A percentile compares a stretch with the other conserved stretches of the same genome.
phyloP scores from a whole-genome alignment of 2,329 filamentous ascomycete species.

The Fusarium irregulare region DNA sequence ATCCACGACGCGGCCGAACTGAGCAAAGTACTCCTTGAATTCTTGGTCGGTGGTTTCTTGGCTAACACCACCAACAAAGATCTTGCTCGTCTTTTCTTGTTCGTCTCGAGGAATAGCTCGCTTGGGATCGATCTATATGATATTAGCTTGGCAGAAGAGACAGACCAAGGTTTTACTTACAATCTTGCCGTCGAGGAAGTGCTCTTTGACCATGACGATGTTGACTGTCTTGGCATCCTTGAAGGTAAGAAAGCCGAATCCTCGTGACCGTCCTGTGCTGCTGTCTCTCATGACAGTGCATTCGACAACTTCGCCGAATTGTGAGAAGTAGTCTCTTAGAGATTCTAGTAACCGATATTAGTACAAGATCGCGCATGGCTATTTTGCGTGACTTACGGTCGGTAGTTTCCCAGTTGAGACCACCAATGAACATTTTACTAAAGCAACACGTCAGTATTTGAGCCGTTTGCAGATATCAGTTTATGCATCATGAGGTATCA shows the following conservation, averaged over 20 bases:
- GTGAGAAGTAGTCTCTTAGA: constrained; percentile 94
- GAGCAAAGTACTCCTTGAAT: constrained; percentile 96
- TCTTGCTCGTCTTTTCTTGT: constrained; percentile 98
- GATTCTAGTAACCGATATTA: constrained; percentile 73
- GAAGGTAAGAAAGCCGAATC: constrained; percentile 98
- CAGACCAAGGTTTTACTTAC: constrained; percentile 65
- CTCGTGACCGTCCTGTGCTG: constrained; percentile 89
- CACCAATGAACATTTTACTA: constrained; percentile 99
- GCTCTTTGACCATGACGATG: constrained; percentile 99
- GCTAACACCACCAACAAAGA: constrained; percentile 97
- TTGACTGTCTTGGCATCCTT: constrained; percentile 98
- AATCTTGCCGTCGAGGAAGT: constrained; percentile 97
- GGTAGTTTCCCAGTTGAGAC: constrained; percentile 98
- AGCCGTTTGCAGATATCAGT: constrained; percentile 1
- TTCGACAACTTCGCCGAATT: constrained; percentile 96
- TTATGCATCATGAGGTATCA: constrained; percentile 15
- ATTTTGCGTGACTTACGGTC: constrained; percentile 76
- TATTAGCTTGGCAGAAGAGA: constrained; percentile 36
- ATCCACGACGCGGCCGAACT: constrained; percentile 95
- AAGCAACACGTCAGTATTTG: constrained; percentile 38
- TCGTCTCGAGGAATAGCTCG: constrained; percentile 96
- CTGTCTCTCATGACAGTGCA: constrained; percentile 99
- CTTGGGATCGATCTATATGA: constrained; percentile 89
- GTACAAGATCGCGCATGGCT: not conserved
- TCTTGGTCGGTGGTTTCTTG: constrained; percentile 97